Base-by-base conservation (phyloP, 257 asterid species). In the Penstemon eatonii region DNA sequence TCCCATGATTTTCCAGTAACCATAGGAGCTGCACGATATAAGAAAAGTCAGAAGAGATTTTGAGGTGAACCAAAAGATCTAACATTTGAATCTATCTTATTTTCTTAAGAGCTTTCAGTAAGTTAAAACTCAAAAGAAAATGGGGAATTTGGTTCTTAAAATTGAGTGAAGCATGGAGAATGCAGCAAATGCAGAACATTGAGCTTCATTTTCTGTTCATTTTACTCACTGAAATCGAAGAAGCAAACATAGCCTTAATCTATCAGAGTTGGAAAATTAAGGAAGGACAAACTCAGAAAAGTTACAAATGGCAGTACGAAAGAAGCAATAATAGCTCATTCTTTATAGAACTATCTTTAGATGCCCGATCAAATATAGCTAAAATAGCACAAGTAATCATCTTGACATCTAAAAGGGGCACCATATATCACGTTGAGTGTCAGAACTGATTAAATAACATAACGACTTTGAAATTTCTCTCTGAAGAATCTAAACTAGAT, bases 1-100 rank as follows among this genome's bases (percentile, higher is more conserved):
- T 88, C 85, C 96, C 95, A 88, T 18, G 98, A 88, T 57, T 80
- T 86, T 47, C 86, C 83, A 38, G 92, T 86, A 46, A 92, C 89
- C 11, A 68, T 78, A 41, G 78, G 65, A 76, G 88, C 97, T 92
- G 86, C 75, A 85, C 7, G 43, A 11, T 57, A 51, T 41, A 60
- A 63, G 37, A 65, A 36, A 53, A 63, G 50, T 18, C 37, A 66
- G 44, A 61, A 44, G 60, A 61, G 45, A 62, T 39, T 66, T 25
- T 25, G 33, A 25, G 33, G 33, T 2, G 33, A 25, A 25, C 33
- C 33, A 8, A 54, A 53, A n/a, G 4, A 60, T 40, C 25, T 33
- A 56, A 6, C 9, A 45, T 42, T 38, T 52, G 3, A 37, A 51
- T 9, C n/a, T 18, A n/a, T 11, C 36, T 62, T 60, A 37, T 41